phyloP scores from a whole-genome alignment of 345 rosid genomes.

The Gossypium raimondii region DNA sequence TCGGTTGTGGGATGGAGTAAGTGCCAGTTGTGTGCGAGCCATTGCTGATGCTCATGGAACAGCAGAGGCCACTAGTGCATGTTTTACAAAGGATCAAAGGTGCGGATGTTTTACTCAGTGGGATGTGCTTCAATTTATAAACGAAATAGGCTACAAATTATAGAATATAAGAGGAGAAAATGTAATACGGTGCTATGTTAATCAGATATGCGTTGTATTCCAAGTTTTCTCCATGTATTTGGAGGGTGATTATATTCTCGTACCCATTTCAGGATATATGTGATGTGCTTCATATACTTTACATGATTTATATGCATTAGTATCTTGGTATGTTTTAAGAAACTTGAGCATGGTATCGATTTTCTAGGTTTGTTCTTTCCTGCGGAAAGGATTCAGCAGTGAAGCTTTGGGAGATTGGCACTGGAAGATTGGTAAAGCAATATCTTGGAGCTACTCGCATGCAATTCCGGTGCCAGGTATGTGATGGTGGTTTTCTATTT shows the following conservation, averaged over 20 bases:
- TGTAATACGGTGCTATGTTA: neutral
- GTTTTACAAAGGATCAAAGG: constrained; percentile 81
- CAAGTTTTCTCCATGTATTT: neutral
- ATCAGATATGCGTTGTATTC: neutral
- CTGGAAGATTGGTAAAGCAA: constrained; percentile 73
- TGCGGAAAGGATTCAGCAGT: constrained; percentile 73
- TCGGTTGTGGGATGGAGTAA: constrained; percentile 74
- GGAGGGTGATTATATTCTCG: neutral
- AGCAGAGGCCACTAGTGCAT: constrained; percentile 65
- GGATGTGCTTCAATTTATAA: constrained; percentile 3
- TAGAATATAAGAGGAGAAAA: neutral
- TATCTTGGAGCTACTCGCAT: constrained; percentile 65
- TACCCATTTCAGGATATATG: neutral
- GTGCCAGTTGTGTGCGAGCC: constrained; percentile 59
- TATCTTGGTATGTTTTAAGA: constrained; percentile 1
- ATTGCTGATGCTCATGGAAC: constrained; percentile 68
- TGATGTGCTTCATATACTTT: neutral
- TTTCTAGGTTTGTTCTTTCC: constrained; percentile 70
- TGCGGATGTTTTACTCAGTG: constrained; percentile 19
- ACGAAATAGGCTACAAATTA: neutral
- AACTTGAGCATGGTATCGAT: constrained; percentile 13
- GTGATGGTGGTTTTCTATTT: neutral
- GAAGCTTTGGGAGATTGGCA: constrained; percentile 79
- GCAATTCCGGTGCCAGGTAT: constrained; percentile 70
- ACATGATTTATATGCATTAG: constrained; percentile 4